Evolutionary conservation across 176 grass and related monocot species (phyloP).

Genomic region (Canna indica): DNA sequence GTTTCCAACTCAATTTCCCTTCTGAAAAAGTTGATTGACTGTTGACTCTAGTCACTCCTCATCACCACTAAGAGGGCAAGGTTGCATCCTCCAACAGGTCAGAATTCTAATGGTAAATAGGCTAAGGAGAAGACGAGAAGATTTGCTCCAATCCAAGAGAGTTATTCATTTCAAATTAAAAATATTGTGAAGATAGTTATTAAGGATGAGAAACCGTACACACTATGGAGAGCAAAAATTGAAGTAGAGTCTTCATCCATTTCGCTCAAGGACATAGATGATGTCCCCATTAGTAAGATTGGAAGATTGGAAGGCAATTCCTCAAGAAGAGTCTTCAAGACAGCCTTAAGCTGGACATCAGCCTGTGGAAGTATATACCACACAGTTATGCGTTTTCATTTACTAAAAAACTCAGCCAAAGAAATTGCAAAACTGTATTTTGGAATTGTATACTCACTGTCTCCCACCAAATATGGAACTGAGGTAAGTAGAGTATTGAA

Average conservation of each 20-base stretch:
- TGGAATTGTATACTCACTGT: conserved; percentile 76
- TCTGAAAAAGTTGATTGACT: too few species aligned
- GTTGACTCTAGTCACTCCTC: too few species aligned
- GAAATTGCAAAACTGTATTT: too few species aligned
- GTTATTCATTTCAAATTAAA: background rate
- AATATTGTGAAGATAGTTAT: background rate
- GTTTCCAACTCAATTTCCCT: too few species aligned
- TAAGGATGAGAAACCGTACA: conserved; percentile 47
- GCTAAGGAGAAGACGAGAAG: too few species aligned
- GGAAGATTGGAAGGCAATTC: conserved; percentile 91
- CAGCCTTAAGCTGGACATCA: conserved; percentile 81
- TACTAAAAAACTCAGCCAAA: too few species aligned
- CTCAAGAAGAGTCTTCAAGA: conserved; percentile 80
- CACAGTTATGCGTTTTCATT: background rate
- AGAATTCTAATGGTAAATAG: too few species aligned
- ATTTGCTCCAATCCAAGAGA: background rate
- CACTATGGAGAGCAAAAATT: conserved; percentile 71
- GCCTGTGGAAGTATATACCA: conserved; percentile 45
- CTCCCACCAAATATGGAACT: conserved; percentile 99
- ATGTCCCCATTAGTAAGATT: conserved; percentile 79
- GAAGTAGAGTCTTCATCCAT: conserved; percentile 79
- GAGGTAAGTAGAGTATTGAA: conserved; percentile 88
- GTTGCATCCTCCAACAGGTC: too few species aligned
- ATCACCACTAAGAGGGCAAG: too few species aligned
- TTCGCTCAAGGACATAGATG: conserved; percentile 52